Evolutionary conservation across 768 basidiomycete genomes (phyloP).

Genomic region (Infundibulicybe gibba): DNA sequence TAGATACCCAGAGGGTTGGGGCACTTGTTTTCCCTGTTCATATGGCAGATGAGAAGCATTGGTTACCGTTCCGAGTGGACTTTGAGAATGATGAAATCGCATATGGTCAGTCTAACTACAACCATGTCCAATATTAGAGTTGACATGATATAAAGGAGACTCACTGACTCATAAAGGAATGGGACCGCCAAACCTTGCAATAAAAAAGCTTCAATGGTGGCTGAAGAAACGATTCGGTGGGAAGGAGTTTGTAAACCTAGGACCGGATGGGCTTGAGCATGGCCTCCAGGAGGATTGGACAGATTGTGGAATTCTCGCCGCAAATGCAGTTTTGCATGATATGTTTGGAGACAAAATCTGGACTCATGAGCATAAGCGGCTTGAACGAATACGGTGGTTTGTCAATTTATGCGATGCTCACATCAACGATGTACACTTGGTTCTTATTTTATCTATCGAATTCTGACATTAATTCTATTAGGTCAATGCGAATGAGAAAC

Average conservation of each 20-base stretch:
- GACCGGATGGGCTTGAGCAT: slow-evolving; percentile 3
- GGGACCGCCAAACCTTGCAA: background rate
- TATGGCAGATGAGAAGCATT: slow-evolving; percentile 1
- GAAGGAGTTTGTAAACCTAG: background rate
- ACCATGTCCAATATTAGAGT: background rate
- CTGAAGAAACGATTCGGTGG: background rate
- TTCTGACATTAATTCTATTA: too few relatives aligned
- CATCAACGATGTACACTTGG: too few relatives aligned
- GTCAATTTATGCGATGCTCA: background rate
- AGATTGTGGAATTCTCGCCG: slow-evolving; percentile 5
- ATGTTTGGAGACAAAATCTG: slow-evolving; percentile 3
- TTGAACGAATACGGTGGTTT: slow-evolving; percentile 6
- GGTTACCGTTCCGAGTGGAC: slow-evolving; percentile 5
- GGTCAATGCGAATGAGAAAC: too few relatives aligned
- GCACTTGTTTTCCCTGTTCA: background rate
- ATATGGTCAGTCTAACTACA: slow-evolving; percentile 1
- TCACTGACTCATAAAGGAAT: too few relatives aligned
- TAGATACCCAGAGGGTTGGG: background rate
- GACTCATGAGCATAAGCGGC: background rate
- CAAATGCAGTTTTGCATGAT: slow-evolving; percentile 4
- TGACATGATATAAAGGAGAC: too few relatives aligned
- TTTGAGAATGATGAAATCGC: background rate
- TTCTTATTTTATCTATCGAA: too few relatives aligned
- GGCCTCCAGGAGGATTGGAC: slow-evolving; percentile 4
- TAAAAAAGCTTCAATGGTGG: slow-evolving; percentile 6